phyloP scores from a whole-genome alignment of 148 eudicot genomes.

The Rhododendron griersonianum region DNA sequence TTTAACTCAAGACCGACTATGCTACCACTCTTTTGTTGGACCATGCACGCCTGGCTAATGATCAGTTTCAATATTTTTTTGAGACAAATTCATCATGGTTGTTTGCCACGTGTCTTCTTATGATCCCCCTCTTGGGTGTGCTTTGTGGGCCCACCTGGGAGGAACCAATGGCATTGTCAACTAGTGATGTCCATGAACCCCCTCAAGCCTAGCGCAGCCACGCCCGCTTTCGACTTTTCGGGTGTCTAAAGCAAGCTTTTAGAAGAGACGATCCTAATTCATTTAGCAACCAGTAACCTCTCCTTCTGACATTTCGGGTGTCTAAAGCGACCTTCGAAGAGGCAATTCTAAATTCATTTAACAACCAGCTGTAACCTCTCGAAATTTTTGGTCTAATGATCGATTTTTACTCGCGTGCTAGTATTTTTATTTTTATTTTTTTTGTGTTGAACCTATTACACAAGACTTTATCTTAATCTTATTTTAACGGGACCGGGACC shows the following conservation, averaged over 20 bases:
- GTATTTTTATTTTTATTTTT: too few relatives aligned
- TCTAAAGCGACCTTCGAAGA: not conserved
- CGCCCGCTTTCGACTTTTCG: not conserved
- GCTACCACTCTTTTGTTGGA: not conserved
- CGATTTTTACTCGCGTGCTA: not conserved
- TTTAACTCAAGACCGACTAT: too few relatives aligned
- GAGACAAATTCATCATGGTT: not conserved
- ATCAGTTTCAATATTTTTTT: not conserved
- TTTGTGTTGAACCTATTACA: not conserved
- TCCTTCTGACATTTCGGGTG: not conserved
- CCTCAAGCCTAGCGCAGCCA: not conserved
- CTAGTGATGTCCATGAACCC: conserved; percentile 23
- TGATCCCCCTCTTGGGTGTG: not conserved
- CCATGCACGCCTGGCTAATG: not conserved
- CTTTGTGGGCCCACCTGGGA: not conserved
- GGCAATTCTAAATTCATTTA: not conserved
- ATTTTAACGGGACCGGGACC: not conserved
- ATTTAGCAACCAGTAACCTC: too few relatives aligned
- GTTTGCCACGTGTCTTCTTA: conserved; percentile 3
- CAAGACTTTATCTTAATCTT: not conserved
- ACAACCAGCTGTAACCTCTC: not conserved
- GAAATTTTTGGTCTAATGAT: not conserved
- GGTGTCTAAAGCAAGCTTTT: not conserved
- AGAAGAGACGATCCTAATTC: too few relatives aligned
- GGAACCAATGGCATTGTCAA: not conserved